A percentile compares a stretch with the other conserved stretches of the same genome.
Conservation (phyloP, 371 early-diverging fungal genomes). For the Rhizopus stolonifer region DNA sequence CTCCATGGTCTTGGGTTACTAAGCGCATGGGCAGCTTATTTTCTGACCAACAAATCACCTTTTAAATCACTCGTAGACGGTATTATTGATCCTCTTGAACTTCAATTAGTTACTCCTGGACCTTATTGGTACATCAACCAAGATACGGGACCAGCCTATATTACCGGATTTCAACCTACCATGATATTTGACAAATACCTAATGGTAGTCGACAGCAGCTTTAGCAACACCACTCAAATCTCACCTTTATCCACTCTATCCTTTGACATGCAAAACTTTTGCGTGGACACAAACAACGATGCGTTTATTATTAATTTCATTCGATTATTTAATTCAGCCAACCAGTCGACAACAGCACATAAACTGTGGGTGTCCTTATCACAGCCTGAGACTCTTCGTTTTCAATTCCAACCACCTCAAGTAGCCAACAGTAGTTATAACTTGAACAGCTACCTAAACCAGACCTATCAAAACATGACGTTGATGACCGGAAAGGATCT, state of each 20-base stretch:
- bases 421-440: conserved; percentile 34
- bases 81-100: conserved; percentile 32
- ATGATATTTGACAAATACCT: conserved; percentile 54
- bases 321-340: conserved; percentile 30
- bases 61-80: conserved; percentile 38
- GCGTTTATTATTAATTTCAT: conserved; percentile 49
- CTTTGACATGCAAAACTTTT: conserved; percentile 46
- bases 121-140: conserved; percentile 37
- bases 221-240: conserved; percentile 9
- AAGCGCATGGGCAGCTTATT: conserved; percentile 53
- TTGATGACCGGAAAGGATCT: conserved; percentile 33
- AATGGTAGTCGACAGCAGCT: conserved; percentile 20
- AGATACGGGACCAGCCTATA: conserved; percentile 39
- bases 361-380: conserved; percentile 36
- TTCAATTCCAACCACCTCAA: conserved; percentile 30
- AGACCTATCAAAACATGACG: conserved; percentile 38
- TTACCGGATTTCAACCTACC: conserved; percentile 48
- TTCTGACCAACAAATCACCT: conserved; percentile 37
- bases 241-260: conserved; percentile 27
- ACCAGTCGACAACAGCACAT: conserved; percentile 32
- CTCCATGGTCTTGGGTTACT: conserved; percentile 46
- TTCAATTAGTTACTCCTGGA: conserved; percentile 39
- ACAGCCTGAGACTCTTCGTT: conserved; percentile 29
- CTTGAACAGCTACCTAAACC: conserved; percentile 30
- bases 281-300: conserved; percentile 32